Conservation (phyloP, 345 rosid species). For the Gossypium herbaceum region DNA sequence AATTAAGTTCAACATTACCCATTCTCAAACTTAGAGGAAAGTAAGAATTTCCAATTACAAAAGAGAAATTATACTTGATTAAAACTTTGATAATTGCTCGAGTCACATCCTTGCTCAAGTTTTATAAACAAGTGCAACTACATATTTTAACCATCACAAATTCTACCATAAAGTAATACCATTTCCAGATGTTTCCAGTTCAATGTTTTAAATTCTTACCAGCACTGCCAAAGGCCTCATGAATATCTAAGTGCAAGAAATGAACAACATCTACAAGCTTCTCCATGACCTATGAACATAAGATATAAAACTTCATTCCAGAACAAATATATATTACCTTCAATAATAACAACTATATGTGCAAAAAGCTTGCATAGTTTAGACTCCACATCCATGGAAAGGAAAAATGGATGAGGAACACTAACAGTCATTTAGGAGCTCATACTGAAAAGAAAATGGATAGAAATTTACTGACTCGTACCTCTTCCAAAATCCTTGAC, state of each 20-base stretch:
- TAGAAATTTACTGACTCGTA: constrained; percentile 23
- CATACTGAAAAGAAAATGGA: not conserved
- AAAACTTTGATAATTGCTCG: not conserved
- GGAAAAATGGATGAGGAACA: not conserved
- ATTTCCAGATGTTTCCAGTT: not conserved
- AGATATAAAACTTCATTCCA: constrained; percentile 2
- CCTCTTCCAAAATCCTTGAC: constrained; percentile 97
- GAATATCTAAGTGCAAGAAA: constrained; percentile 91
- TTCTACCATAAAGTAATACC: not conserved
- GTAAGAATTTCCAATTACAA: not conserved
- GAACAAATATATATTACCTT: not conserved
- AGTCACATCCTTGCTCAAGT: not conserved
- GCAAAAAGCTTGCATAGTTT: not conserved
- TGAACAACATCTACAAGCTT: constrained; percentile 90
- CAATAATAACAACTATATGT: not conserved
- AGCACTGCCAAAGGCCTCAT: constrained; percentile 77
- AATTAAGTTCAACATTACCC: not conserved
- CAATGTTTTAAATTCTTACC: constrained; percentile 46
- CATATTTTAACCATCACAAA: not conserved
- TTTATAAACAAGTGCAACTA: not conserved
- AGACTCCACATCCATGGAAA: not conserved
- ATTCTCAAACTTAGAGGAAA: not conserved
- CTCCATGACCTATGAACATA: constrained; percentile 76
- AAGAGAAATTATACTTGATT: not conserved
- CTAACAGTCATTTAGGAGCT: not conserved